Evolutionary conservation across 2,329 filamentous ascomycete genomes (phyloP).

Genomic region (Neofusicoccum ribis): DNA sequence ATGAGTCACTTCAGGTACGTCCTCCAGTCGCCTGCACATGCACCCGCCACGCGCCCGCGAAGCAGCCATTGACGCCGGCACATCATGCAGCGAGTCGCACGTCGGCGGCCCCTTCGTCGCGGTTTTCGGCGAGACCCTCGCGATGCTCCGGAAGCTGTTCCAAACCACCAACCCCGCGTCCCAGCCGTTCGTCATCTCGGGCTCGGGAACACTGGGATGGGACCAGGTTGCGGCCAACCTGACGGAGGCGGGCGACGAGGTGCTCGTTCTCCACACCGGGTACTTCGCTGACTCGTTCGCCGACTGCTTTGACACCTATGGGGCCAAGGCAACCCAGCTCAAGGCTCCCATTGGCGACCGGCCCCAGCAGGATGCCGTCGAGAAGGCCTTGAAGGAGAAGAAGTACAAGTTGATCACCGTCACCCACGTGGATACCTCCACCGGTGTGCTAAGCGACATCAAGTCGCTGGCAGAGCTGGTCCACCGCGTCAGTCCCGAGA

Average conservation of each 20-base stretch:
- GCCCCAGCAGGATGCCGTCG: conserved; percentile 82
- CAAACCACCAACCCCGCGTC: conserved; percentile 78
- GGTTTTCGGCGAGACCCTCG: conserved; percentile 84
- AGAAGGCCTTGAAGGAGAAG: conserved; percentile 84
- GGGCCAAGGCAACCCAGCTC: conserved; percentile 84
- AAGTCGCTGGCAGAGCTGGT: conserved; percentile 81
- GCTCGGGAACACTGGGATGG: conserved; percentile 95
- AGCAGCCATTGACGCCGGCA: not conserved
- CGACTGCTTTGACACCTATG: conserved; percentile 88
- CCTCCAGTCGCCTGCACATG: not conserved
- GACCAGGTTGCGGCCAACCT: conserved; percentile 94
- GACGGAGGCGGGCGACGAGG: conserved; percentile 84
- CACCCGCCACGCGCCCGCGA: not conserved
- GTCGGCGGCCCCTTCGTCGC: conserved; percentile 87
- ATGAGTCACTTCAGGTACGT: conserved; percentile 89
- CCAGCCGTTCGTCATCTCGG: conserved; percentile 91
- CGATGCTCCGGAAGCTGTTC: conserved; percentile 89
- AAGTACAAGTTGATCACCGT: conserved; percentile 93
- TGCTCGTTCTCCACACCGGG: conserved; percentile 88
- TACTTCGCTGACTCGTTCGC: conserved; percentile 97
- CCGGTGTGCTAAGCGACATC: conserved; percentile 90
- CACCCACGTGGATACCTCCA: conserved; percentile 97
- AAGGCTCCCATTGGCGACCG: conserved; percentile 86
- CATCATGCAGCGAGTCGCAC: conserved; percentile 75
- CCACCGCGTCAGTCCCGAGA: conserved; percentile 83